Conservation (phyloP, 164 flowering plant species). For the Echeveria elegans region DNA sequence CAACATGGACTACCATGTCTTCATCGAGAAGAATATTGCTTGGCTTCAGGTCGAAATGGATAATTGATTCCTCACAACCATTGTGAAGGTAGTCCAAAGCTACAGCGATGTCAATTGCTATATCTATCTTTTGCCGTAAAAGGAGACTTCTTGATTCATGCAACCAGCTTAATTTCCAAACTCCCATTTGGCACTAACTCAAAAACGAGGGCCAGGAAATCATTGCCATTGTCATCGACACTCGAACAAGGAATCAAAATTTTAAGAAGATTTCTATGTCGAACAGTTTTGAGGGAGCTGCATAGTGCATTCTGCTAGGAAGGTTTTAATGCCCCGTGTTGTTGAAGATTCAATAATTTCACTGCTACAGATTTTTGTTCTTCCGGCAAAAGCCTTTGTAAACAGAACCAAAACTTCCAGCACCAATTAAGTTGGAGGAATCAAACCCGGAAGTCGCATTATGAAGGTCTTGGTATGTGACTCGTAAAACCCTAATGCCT, state of each 20-base stretch:
- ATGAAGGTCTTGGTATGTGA: slow-evolving; percentile 11
- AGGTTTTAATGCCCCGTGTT: slow-evolving; percentile 1
- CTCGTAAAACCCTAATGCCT: not conserved
- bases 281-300: not conserved
- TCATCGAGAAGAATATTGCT: slow-evolving; percentile 6
- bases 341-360: slow-evolving; percentile 3
- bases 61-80: not conserved
- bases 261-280: slow-evolving; percentile 9
- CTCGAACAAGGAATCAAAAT: slow-evolving; percentile 6
- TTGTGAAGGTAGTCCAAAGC: slow-evolving; percentile 10
- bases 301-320: slow-evolving; percentile 7
- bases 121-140: not conserved
- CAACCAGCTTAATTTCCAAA: slow-evolving; percentile 7
- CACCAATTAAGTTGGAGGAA: slow-evolving; percentile 18
- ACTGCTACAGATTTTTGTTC: slow-evolving; percentile 7
- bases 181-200: slow-evolving; percentile 9
- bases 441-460: slow-evolving; percentile 23
- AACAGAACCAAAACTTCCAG: slow-evolving; percentile 24
- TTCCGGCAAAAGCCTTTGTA: slow-evolving; percentile 22
- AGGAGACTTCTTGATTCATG: slow-evolving; percentile 4
- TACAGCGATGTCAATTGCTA: not conserved
- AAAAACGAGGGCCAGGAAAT: slow-evolving; percentile 6
- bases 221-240: slow-evolving; percentile 7
- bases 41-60: slow-evolving; percentile 9
- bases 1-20: slow-evolving; percentile 8